Conservation (phyloP, 2,329 filamentous ascomycete genomes). For the Cercospora nicotianae region DNA sequence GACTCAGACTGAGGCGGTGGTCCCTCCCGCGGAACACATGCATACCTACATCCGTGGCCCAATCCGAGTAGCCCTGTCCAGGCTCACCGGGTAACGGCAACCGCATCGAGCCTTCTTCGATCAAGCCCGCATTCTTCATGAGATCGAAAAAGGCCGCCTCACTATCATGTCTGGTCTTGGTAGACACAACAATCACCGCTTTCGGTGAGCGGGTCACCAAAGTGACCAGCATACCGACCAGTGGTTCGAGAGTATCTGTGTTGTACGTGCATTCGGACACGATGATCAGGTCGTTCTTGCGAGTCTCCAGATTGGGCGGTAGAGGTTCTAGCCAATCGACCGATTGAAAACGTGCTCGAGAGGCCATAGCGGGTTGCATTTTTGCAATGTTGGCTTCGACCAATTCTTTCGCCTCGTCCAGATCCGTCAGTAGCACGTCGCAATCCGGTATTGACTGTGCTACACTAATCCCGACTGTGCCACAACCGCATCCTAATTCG, state of each 20-base stretch:
- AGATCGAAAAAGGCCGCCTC: constrained; percentile 67
- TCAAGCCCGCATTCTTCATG: constrained; percentile 44
- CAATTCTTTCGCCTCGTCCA: constrained; percentile 64
- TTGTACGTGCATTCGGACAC: constrained; percentile 76
- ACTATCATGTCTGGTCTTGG: constrained; percentile 67
- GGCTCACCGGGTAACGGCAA: constrained; percentile 37
- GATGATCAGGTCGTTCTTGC: constrained; percentile 60
- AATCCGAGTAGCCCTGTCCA: constrained; percentile 40
- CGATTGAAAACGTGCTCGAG: constrained; percentile 50
- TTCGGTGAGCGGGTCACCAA: constrained; percentile 52
- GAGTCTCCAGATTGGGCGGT: constrained; percentile 39
- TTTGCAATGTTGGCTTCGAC: constrained; percentile 56
- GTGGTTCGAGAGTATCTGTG: constrained; percentile 62
- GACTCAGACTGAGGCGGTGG: constrained; percentile 36
- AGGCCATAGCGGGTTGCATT: constrained; percentile 46
- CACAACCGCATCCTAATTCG: constrained; percentile 68
- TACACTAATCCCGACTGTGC: constrained; percentile 66
- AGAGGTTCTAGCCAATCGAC: constrained; percentile 65
- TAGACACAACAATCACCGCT: constrained; percentile 58
- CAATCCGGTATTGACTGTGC: constrained; percentile 54
- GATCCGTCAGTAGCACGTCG: constrained; percentile 63
- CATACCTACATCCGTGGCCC: constrained; percentile 38
- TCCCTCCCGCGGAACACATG: constrained; percentile 39
- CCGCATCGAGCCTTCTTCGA: constrained; percentile 34
- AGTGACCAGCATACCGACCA: constrained; percentile 58